phyloP scores from a whole-genome alignment of 371 early-diverging fungal genomes.

The Actinomortierella ambigua region DNA sequence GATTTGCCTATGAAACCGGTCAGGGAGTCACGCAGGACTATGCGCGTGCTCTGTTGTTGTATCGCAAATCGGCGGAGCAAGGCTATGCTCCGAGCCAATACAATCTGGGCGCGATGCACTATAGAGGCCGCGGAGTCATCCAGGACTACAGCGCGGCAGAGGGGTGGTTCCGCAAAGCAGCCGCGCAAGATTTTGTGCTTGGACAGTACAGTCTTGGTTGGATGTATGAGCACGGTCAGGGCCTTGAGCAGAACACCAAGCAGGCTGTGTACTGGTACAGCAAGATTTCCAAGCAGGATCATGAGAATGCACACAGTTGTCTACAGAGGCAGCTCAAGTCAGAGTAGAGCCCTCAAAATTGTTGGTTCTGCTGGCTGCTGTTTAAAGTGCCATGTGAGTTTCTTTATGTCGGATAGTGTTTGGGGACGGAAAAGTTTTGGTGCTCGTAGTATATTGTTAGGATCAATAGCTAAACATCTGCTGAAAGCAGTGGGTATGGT shows the following conservation, averaged over 20 bases:
- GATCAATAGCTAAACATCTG: too few relatives aligned
- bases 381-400: too few relatives aligned
- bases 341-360: too few relatives aligned
- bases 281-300: too few relatives aligned
- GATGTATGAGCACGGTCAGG: conserved; percentile 82
- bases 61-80: conserved; percentile 67
- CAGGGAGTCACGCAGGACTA: conserved; percentile 68
- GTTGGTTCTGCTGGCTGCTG: too few relatives aligned
- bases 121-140: conserved; percentile 73
- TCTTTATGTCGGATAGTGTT: too few relatives aligned
- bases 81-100: conserved; percentile 79
- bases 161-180: conserved; percentile 75
- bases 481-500: too few relatives aligned
- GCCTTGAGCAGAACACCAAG: conserved; percentile 62
- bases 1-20: conserved; percentile 80
- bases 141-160: conserved; percentile 59
- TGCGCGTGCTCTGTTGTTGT: conserved; percentile 69
- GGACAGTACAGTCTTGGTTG: conserved; percentile 84
- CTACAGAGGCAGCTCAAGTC: too few relatives aligned
- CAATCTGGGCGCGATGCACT: conserved; percentile 76
- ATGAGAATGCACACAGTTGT: too few relatives aligned
- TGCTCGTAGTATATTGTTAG: too few relatives aligned
- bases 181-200: conserved; percentile 70
- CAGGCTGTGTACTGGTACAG: conserved; percentile 77
- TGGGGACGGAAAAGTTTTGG: too few relatives aligned